phyloP scores from a whole-genome alignment of 2,329 filamentous ascomycete genomes.

The Phialophora verrucosa region DNA sequence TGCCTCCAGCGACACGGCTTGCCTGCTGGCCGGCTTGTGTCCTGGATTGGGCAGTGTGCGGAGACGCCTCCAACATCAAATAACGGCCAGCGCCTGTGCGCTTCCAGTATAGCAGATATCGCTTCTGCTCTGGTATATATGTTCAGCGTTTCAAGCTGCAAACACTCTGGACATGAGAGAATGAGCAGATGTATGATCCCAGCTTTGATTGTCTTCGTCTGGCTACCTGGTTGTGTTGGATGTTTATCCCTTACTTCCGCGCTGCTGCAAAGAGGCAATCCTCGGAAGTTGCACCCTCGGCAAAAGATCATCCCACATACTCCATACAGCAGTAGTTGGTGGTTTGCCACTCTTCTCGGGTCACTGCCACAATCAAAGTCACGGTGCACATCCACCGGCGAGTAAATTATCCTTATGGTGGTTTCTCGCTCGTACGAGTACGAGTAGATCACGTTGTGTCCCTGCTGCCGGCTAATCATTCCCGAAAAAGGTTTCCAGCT shows the following conservation, averaged over 20 bases:
- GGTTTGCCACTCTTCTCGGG: constrained; percentile 14
- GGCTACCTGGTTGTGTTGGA: not conserved
- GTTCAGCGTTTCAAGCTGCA: constrained; percentile 20
- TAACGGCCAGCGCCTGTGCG: constrained; percentile 11
- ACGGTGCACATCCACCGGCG: not conserved
- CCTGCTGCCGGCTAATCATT: constrained; percentile 10
- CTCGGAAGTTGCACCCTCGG: not conserved
- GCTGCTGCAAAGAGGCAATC: not conserved
- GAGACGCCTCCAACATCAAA: constrained; percentile 13
- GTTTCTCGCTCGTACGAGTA: not conserved
- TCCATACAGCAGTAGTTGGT: not conserved
- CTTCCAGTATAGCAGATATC: constrained; percentile 10
- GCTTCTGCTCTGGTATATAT: constrained; percentile 13
- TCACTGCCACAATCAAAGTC: constrained; percentile 20
- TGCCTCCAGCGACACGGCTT: constrained; percentile 22
- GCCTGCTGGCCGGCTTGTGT: not conserved
- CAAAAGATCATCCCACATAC: not conserved
- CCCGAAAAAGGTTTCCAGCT: constrained; percentile 12
- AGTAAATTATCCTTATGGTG: constrained; percentile 11
- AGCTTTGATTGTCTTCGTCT: not conserved
- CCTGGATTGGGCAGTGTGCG: constrained; percentile 11
- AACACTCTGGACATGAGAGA: not conserved
- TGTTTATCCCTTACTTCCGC: constrained; percentile 3
- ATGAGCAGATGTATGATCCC: not conserved
- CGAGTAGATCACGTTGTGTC: not conserved